Percentiles rank a stretch among this genome's conserved stretches.
Conservation (phyloP, 768 basidiomycete genomes). For the Phlegmacium glaucopus region DNA sequence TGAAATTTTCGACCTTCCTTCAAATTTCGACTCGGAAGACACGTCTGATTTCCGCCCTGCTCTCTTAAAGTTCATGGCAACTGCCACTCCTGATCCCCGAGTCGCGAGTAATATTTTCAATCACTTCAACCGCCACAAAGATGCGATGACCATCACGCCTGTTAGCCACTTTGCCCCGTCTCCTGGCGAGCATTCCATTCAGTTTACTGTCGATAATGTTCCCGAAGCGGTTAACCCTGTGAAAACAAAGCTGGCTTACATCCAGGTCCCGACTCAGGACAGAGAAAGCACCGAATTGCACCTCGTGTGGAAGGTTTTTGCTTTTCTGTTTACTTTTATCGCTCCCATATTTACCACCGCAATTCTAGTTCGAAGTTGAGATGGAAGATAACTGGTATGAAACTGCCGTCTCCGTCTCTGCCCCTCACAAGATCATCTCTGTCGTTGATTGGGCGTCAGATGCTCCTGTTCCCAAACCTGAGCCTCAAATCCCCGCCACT, state of each 20-base stretch:
- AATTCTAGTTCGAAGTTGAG: constrained; percentile 76
- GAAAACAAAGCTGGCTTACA: constrained; percentile 74
- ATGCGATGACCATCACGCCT: constrained; percentile 43
- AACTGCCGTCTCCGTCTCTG: constrained; percentile 68
- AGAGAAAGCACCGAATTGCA: constrained; percentile 57
- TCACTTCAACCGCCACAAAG: constrained; percentile 48
- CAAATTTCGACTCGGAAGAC: constrained; percentile 31
- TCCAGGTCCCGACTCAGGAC: constrained; percentile 70
- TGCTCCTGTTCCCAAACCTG: constrained; percentile 44
- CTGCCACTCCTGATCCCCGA: constrained; percentile 55
- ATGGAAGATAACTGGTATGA: constrained; percentile 98
- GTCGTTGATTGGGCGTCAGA: constrained; percentile 96
- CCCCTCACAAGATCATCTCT: constrained; percentile 79
- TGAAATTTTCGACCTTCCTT: constrained; percentile 39
- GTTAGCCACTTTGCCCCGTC: constrained; percentile 43
- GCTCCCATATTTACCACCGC: not conserved
- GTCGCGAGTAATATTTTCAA: constrained; percentile 46
- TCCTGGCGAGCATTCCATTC: constrained; percentile 31
- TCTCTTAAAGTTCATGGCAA: constrained; percentile 76
- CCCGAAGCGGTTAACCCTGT: constrained; percentile 80
- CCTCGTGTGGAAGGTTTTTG: constrained; percentile 76
- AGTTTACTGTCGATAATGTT: constrained; percentile 52
- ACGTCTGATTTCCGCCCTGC: constrained; percentile 48
- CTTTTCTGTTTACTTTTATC: not conserved
- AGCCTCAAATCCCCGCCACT: constrained; percentile 27